Evolutionary conservation across 495 filamentous ascomycete genomes (phyloP).

Genomic region (Glonium stellatum): DNA sequence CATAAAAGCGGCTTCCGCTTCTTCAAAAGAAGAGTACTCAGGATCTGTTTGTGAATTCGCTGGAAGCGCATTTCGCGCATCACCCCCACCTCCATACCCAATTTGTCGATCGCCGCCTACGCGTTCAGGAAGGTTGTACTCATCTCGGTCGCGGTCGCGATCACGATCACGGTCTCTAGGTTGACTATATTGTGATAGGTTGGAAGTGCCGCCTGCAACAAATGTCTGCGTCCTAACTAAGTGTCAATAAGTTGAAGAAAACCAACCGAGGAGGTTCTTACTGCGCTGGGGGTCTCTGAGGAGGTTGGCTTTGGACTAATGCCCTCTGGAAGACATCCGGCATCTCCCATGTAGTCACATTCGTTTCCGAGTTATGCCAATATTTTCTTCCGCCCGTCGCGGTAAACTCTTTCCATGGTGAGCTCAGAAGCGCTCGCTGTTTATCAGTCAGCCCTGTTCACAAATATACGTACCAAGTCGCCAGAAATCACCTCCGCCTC

Average conservation of each 20-base stretch:
- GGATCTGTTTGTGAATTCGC: slow-evolving; percentile 63
- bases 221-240: slow-evolving; percentile 54
- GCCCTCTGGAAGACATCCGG: slow-evolving; percentile 71
- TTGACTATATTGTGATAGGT: slow-evolving; percentile 45
- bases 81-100: slow-evolving; percentile 42
- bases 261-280: slow-evolving; percentile 41
- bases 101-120: slow-evolving; percentile 59
- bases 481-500: slow-evolving; percentile 63
- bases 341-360: slow-evolving; percentile 92
- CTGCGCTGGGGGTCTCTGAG: slow-evolving; percentile 48
- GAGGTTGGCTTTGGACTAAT: slow-evolving; percentile 44
- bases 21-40: slow-evolving; percentile 76
- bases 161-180: slow-evolving; percentile 33
- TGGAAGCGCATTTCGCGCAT: slow-evolving; percentile 38
- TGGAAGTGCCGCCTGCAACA: slow-evolving; percentile 55
- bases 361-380: slow-evolving; percentile 86
- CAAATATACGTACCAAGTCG: not conserved
- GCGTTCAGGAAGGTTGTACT: slow-evolving; percentile 46
- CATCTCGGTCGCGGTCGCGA: slow-evolving; percentile 39
- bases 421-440: slow-evolving; percentile 71
- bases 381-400: slow-evolving; percentile 82
- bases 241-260: not conserved
- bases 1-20: slow-evolving; percentile 89
- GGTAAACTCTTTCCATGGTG: slow-evolving; percentile 91
- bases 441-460: slow-evolving; percentile 12